phyloP scores from a whole-genome alignment of 2,329 filamentous ascomycete genomes.

The Setomelanomma holmii region DNA sequence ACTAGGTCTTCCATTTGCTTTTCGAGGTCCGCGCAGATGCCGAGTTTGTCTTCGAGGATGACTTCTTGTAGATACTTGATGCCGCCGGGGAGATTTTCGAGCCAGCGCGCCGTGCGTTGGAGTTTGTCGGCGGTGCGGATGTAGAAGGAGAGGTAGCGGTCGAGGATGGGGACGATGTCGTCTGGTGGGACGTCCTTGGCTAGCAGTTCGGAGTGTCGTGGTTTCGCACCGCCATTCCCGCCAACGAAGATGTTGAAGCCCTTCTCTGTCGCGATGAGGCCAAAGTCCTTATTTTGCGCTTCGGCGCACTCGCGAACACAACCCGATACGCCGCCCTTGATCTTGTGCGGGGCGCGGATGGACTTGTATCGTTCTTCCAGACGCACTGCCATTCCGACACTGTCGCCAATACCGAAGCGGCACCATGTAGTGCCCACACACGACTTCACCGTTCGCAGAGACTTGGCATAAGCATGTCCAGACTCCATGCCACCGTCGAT shows the following conservation, averaged over 20 bases:
- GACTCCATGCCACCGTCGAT: constrained; percentile 88
- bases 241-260: constrained; percentile 93
- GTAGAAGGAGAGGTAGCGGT: constrained; percentile 92
- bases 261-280: constrained; percentile 89
- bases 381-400: constrained; percentile 87
- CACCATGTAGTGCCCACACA: constrained; percentile 94
- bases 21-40: constrained; percentile 83
- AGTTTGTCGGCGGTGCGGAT: constrained; percentile 91
- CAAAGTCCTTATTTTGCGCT: constrained; percentile 92
- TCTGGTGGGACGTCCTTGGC: constrained; percentile 85
- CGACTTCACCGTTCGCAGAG: constrained; percentile 86
- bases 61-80: constrained; percentile 84
- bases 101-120: constrained; percentile 86
- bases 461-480: constrained; percentile 90
- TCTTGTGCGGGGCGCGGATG: constrained; percentile 86
- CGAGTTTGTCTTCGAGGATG: constrained; percentile 83
- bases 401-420: constrained; percentile 85
- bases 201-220: constrained; percentile 80
- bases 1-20: constrained; percentile 88
- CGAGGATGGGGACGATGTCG: constrained; percentile 82
- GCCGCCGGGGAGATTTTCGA: constrained; percentile 83
- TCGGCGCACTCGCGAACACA: constrained; percentile 94
- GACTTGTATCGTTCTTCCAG: constrained; percentile 92
- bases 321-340: constrained; percentile 88
- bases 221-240: constrained; percentile 88